A percentile compares a stretch with the other conserved stretches of the same genome.
Conservation (phyloP, 2,329 filamentous ascomycete genomes). For the Phyllosticta citrichinensis region DNA sequence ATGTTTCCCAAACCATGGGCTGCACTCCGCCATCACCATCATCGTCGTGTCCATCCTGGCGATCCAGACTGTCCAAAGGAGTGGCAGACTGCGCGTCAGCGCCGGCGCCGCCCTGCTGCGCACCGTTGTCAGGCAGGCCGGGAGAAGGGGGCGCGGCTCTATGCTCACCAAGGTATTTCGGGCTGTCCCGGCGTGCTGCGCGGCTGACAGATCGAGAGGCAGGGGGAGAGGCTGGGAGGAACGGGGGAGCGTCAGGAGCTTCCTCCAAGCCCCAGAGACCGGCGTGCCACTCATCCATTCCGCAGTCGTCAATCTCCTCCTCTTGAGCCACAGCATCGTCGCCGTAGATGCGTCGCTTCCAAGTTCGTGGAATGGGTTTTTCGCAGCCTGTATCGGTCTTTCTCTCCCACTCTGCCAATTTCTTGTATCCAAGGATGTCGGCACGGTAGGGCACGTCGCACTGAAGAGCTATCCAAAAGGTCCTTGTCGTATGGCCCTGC, state of each 20-base stretch:
- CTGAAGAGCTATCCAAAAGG: too few species aligned
- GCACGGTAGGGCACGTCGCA: too few species aligned
- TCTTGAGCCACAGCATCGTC: neutral
- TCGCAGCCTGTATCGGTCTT: neutral
- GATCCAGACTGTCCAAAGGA: neutral
- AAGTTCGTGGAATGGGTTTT: neutral
- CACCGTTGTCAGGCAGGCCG: neutral
- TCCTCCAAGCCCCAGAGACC: neutral
- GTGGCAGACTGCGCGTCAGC: neutral
- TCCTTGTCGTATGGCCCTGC: too few species aligned
- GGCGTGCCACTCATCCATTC: neutral
- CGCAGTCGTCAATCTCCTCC: neutral
- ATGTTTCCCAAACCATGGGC: too few species aligned
- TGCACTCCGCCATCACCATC: too few species aligned
- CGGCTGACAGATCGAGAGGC: neutral
- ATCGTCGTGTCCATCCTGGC: too few species aligned
- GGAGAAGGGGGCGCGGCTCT: neutral
- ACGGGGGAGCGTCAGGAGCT: neutral
- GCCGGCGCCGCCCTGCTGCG: neutral
- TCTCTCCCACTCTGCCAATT: neutral
- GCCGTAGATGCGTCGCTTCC: neutral
- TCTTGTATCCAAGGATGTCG: slow-evolving; percentile 16
- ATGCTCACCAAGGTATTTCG: neutral
- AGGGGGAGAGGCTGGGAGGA: neutral
- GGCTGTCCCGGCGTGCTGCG: neutral